Base-by-base conservation (phyloP, 1,284 basidiomycete genomes). In the Lignosus rhinocerotis region DNA sequence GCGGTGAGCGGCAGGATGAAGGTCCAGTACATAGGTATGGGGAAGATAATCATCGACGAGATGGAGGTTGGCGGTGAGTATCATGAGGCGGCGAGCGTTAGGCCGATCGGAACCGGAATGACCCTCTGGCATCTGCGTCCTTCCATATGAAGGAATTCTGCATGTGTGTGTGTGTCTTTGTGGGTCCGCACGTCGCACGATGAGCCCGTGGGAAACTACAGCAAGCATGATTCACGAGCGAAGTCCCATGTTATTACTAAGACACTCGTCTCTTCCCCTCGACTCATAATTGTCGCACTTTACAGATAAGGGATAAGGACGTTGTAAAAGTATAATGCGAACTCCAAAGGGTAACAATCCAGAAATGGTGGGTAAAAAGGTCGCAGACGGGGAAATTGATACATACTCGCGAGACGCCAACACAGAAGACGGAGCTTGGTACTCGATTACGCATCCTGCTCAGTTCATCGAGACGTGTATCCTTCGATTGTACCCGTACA, bases 131-230 rank as follows among this genome's bases (percentile, higher is more conserved):
- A 12, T 16, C 30, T 32, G 6, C 34, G 6, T 34, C 19, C 36
- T 59, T 8, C 57, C 45, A 5, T 3, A 54, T 39, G 12, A n/a
- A 39, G 57, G 12, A 59, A n/a, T 32, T 46, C 17, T 53, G 16
- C 4, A 17, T 51, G 17, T 54, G 51, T 62, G 51, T 62, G 41
- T 56, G 58, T 42, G 51, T n/a, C 36, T 59, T 21, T 56, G 61
- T 62, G 57, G 61, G 61, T 57, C 51, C 60, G 32, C 31, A 45
- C 17, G 17, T 47, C 60, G 32, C 31, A 45, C 17, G 17, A 31
- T 31, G 30, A 32, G 25, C 16, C 30, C 57, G 60, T 59, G 60
- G 25, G 60, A 62, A 25, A 44, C 14, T 12, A 4, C 30, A 30
- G 38, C 51, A 33, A 39, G 32, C 16, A 47, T 16, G 59, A 33